Percentiles rank a stretch among this genome's conserved stretches.
Evolutionary conservation across 805 yeast genomes (phyloP).

Genomic region (Metschnikowia amazonensis): DNA sequence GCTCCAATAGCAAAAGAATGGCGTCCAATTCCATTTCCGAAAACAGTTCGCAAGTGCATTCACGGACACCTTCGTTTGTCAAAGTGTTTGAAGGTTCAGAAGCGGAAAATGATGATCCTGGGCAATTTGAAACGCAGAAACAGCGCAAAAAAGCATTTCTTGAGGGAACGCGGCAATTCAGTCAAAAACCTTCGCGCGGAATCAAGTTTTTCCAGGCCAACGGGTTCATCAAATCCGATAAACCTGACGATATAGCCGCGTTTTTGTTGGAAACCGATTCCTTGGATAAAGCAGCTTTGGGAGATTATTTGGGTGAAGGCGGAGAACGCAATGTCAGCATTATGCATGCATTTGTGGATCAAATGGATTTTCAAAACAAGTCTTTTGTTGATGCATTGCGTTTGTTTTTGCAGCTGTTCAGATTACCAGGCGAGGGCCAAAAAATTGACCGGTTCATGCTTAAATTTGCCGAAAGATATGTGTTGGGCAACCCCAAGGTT

Average conservation of each 20-base stretch:
- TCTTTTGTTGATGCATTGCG: conserved; percentile 86
- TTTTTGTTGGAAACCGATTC: conserved; percentile 71
- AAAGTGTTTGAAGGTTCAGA: conserved; percentile 34
- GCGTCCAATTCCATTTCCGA: conserved; percentile 14
- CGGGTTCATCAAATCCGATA: conserved; percentile 58
- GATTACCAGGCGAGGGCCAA: conserved; percentile 98
- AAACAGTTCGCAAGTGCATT: conserved; percentile 11
- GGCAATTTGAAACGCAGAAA: conserved; percentile 80
- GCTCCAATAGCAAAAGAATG: conserved; percentile 5
- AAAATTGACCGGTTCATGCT: conserved; percentile 95
- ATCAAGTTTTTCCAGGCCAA: conserved; percentile 55
- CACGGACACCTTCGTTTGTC: conserved; percentile 31
- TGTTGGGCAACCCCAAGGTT: conserved; percentile 80
- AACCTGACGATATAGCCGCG: conserved; percentile 67
- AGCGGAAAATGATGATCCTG: conserved; percentile 70
- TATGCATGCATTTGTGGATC: conserved; percentile 92
- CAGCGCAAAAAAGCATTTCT: conserved; percentile 76
- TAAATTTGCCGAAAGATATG: conserved; percentile 91
- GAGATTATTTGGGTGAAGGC: conserved; percentile 91
- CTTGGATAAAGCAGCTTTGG: conserved; percentile 77
- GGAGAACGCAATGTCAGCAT: conserved; percentile 69
- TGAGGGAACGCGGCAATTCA: conserved; percentile 76
- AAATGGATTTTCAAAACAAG: conserved; percentile 67
- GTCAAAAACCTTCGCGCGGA: conserved; percentile 82
- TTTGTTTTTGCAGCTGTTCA: conserved; percentile 75